Percentiles rank a stretch among this genome's conserved stretches.
These are phyloP conservation scores for Scutellaria minor DNA, from an alignment of 257 asterid genomes.

Conservation along the genomic window DNA sequence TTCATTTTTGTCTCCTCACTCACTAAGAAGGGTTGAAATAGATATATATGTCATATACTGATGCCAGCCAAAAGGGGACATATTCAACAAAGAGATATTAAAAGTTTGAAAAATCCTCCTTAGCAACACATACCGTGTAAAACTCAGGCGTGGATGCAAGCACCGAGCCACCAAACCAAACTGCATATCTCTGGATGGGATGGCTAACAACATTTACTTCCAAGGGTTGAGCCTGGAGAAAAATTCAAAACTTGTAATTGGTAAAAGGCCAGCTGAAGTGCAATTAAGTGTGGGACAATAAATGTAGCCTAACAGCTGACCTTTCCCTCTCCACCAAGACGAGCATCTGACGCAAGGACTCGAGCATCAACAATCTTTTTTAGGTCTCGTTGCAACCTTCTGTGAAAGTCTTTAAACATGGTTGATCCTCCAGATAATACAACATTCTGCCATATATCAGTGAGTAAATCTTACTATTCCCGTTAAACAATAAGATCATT, in stretches of 20 bases:
- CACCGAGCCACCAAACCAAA: constrained; percentile 99
- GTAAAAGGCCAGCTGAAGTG: constrained; percentile 18
- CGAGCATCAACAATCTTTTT: constrained; percentile 92
- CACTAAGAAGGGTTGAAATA: background rate
- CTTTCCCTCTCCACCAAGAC: constrained; percentile 67
- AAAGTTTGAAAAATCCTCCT: constrained; percentile 14
- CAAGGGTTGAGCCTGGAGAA: constrained; percentile 77
- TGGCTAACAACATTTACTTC: constrained; percentile 95
- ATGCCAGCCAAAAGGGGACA: constrained; percentile 10
- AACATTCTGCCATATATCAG: constrained; percentile 64
- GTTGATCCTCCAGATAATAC: constrained; percentile 97
- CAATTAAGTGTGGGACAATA: background rate
- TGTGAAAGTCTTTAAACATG: constrained; percentile 91
- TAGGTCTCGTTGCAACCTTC: constrained; percentile 87
- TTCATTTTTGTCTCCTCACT: background rate
- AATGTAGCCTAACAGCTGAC: constrained; percentile 44
- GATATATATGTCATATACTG: background rate
- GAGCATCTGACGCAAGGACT: constrained; percentile 68
- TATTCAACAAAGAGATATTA: constrained; percentile 24
- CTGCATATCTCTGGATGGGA: constrained; percentile 94
- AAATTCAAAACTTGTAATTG: constrained; percentile 25
- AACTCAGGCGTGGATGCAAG: constrained; percentile 96
- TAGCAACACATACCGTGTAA: constrained; percentile 59
- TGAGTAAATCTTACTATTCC: constrained; percentile 27
- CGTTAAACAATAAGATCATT: constrained; percentile 1